Base-by-base conservation (phyloP, 345 rosid species). In the Citropsis articulata region DNA sequence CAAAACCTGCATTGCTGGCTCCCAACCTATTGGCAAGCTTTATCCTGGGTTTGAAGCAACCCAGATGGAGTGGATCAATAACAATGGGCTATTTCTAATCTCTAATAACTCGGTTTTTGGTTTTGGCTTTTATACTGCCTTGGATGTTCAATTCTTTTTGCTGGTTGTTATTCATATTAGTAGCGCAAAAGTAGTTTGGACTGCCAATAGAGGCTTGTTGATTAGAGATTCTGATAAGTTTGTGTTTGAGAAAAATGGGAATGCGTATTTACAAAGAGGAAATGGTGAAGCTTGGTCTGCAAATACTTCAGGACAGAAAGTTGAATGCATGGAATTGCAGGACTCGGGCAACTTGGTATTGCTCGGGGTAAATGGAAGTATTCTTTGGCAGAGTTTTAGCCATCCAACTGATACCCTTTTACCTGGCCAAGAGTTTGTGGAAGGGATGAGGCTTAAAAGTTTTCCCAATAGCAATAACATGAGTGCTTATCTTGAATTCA, bases 311-410 rank as follows among this genome's bases (percentile, higher is more conserved):
- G 89, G 90, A 21, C 28, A 84, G 81, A 71, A n/a, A 62, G 88
- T 66, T 35, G 25, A 75, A 21, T 79, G 86, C 1, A 75, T 90
- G 88, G 84, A 79, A 67, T 74, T 90, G 84, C 59, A n/a, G 79
- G 87, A 88, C 50, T 88, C 90, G 0, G 93, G 93, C 9, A 90
- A 88, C 82, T 81, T 90, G 84, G 89, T 86, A 22, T 78, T 90
- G 85, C 84, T 48, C 28, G 89, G 84, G 45, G 73, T 71, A 13
- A 64, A 53, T n/a, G 72, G 73, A 57, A 61, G 31, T 7, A 24
- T 71, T 66, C 77, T 90, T 31, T 88, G 93, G 93, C 87, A 90
- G 86, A 90, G 91, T 75, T 88, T 86, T 78, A 56, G 83, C 77
- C 40, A 75, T 28, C 89, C 91, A 24, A 84, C 89, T 0, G 89